Conservation (phyloP, 129 eudicot species). For the Escallonia herrerae region DNA sequence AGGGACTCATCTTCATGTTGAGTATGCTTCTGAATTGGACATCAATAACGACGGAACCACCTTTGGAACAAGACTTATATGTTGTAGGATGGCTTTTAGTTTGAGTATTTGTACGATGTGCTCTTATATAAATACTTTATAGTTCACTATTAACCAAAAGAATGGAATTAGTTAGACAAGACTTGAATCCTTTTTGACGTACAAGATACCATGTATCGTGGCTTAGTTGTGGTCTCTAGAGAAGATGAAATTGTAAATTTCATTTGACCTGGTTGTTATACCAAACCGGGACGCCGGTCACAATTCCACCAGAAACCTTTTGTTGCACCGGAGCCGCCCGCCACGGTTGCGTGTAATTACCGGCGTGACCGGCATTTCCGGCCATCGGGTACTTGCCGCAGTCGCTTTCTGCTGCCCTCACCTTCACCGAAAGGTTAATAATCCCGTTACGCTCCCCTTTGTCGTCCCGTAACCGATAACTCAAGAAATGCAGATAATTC, state of each 20-base stretch:
- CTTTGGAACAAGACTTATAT: no score
- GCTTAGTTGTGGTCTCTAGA: not conserved
- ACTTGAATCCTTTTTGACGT: no score
- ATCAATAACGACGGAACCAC: no score
- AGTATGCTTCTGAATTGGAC: no score
- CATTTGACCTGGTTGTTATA: not conserved
- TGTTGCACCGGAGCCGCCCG: slow-evolving; percentile 4
- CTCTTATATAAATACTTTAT: no score
- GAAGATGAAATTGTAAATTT: not conserved
- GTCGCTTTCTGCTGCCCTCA: slow-evolving; percentile 10
- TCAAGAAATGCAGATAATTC: slow-evolving; percentile 55
- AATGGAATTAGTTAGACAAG: no score
- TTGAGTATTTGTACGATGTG: no score
- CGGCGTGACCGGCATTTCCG: not conserved
- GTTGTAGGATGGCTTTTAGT: no score
- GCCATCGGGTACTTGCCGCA: not conserved
- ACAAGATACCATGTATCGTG: no score
- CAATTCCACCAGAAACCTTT: slow-evolving; percentile 18
- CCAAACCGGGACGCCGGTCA: slow-evolving; percentile 39
- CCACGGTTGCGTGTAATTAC: slow-evolving; percentile 4
- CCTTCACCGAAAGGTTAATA: slow-evolving; percentile 45
- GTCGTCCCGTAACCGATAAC: slow-evolving; percentile 51
- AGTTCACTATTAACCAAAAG: no score
- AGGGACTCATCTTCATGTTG: no score
- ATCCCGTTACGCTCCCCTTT: slow-evolving; percentile 60